A percentile compares a stretch with the other conserved stretches of the same genome.
These are phyloP conservation scores for Trichoderma orchidacearum DNA, from an alignment of 495 filamentous ascomycete genomes.

Conservation along the genomic window DNA sequence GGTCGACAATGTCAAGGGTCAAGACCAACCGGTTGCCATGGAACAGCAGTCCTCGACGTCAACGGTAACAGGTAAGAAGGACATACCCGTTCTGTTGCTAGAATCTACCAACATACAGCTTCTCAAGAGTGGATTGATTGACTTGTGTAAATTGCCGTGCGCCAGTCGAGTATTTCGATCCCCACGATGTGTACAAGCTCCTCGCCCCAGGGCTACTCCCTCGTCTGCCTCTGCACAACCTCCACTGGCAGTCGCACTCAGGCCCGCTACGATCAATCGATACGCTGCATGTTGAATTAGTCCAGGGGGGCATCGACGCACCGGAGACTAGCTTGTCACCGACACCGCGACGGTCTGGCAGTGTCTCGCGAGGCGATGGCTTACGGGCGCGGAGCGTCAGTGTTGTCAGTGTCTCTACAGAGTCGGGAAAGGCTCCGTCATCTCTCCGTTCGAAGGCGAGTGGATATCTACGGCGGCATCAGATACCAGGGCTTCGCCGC, in stretches of 20 bases:
- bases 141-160: neutral
- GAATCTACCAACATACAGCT: neutral
- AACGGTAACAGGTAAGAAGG: slow-evolving; percentile 51
- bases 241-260: slow-evolving; percentile 91
- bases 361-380: slow-evolving; percentile 27
- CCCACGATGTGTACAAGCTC: slow-evolving; percentile 68
- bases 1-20: slow-evolving; percentile 13
- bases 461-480: slow-evolving; percentile 58
- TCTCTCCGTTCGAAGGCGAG: neutral
- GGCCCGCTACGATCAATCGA: slow-evolving; percentile 85
- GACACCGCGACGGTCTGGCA: slow-evolving; percentile 28
- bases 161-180: slow-evolving; percentile 70
- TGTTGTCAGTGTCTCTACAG: slow-evolving; percentile 11
- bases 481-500: slow-evolving; percentile 85
- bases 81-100: too few relatives aligned
- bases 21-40: slow-evolving; percentile 31
- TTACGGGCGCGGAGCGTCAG: slow-evolving; percentile 30
- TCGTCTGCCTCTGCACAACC: slow-evolving; percentile 77
- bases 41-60: slow-evolving; percentile 52
- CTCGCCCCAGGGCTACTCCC: slow-evolving; percentile 63
- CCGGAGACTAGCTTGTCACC: slow-evolving; percentile 16
- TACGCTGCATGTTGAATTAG: slow-evolving; percentile 78
- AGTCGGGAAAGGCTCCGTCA: slow-evolving; percentile 2
- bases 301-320: slow-evolving; percentile 35
- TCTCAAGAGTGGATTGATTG: slow-evolving; percentile 2